Evolutionary conservation across 2,329 filamentous ascomycete species (phyloP).

Genomic region (Verticillium albo-atrum): DNA sequence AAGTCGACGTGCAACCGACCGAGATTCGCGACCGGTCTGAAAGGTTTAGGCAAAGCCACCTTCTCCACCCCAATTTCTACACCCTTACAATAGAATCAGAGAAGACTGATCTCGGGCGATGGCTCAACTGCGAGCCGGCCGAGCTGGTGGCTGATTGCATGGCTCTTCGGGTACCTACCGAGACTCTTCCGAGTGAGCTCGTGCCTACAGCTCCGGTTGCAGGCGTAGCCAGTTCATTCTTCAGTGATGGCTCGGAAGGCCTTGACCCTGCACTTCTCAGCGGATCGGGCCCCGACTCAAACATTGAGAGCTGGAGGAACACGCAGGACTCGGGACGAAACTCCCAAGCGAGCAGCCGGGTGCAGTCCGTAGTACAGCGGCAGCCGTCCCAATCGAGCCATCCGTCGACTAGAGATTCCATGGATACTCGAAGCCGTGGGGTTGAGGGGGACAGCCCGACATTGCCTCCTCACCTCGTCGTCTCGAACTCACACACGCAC

Average conservation of each 20-base stretch:
- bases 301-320: conserved; percentile 46
- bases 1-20: conserved; percentile 72
- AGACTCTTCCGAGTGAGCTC: conserved; percentile 11
- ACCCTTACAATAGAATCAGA: conserved; percentile 75
- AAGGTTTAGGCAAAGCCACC: conserved; percentile 65
- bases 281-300: conserved; percentile 22
- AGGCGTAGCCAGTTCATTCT: conserved; percentile 10
- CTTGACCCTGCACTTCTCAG: conserved; percentile 36
- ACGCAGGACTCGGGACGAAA: conserved; percentile 47
- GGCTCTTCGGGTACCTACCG: conserved; percentile 47
- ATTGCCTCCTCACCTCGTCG: conserved; percentile 44
- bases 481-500: conserved; percentile 48
- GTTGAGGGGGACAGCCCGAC: conserved; percentile 56
- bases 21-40: conserved; percentile 75
- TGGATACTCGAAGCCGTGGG: conserved; percentile 31
- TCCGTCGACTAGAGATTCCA: conserved; percentile 43
- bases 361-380: conserved; percentile 32
- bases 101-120: conserved; percentile 69
- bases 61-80: conserved; percentile 82
- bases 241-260: conserved; percentile 23
- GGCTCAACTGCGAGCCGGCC: conserved; percentile 73
- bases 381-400: conserved; percentile 47
- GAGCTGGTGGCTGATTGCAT: conserved; percentile 79
- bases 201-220: conserved; percentile 12
- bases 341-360: conserved; percentile 32